These are phyloP conservation scores for Eragrostis tef DNA, from an alignment of 202 grass and related monocot species.

Conservation along the genomic window DNA sequence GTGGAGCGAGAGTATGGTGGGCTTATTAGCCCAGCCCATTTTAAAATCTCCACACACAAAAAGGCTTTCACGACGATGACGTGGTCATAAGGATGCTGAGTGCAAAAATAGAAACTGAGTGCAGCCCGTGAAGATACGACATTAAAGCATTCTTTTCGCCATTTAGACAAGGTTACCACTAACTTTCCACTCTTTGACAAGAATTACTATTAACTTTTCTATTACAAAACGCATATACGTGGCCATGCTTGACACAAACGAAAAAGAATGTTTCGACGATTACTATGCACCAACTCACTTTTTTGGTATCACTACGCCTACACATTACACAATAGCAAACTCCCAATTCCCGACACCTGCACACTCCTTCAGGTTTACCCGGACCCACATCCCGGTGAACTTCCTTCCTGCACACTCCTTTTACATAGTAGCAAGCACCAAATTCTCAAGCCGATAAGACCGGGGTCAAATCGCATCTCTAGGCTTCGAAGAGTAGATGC, in stretches of 20 bases:
- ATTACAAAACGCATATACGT: constrained; percentile 42
- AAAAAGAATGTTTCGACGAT: constrained; percentile 9
- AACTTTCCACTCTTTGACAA: constrained; percentile 18
- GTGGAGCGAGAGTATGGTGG: no score
- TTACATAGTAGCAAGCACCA: constrained; percentile 11
- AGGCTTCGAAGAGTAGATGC: constrained; percentile 46
- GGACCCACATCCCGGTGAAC: not conserved
- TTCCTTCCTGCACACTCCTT: constrained; percentile 26
- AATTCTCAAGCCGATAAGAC: constrained; percentile 26
- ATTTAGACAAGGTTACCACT: no score
- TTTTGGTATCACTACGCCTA: constrained; percentile 40
- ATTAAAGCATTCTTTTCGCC: not conserved
- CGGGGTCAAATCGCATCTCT: constrained; percentile 26
- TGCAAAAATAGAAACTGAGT: no score
- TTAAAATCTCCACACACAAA: no score
- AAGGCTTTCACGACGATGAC: no score
- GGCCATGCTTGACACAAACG: constrained; percentile 10
- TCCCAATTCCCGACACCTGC: constrained; percentile 35
- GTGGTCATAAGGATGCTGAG: not conserved
- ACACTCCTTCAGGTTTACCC: constrained; percentile 30
- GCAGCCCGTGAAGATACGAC: no score
- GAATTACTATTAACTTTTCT: constrained; percentile 12
- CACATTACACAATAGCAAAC: constrained; percentile 48
- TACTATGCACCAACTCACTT: constrained; percentile 38
- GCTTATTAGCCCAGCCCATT: no score